A percentile compares a stretch with the other conserved stretches of the same genome.
Evolutionary conservation across 2,329 filamentous ascomycete genomes (phyloP).

Genomic region (Aspergillus sp.): DNA sequence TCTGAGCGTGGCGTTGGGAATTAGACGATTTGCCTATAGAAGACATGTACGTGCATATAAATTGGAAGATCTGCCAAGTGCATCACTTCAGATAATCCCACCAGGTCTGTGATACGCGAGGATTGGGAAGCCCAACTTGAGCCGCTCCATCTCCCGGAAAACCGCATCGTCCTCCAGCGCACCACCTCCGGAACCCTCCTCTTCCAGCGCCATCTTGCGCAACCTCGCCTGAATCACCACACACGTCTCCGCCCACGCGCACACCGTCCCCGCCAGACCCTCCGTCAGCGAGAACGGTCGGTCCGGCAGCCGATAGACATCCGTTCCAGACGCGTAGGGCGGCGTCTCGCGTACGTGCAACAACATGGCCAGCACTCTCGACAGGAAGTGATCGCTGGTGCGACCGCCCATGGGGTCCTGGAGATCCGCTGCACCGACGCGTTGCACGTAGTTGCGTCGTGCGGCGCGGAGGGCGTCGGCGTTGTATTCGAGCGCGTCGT

Average conservation of each 20-base stretch:
- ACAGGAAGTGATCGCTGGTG: conserved; percentile 38
- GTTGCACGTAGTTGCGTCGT: conserved; percentile 21
- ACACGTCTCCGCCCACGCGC: conserved; percentile 43
- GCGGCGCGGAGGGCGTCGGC: conserved; percentile 19
- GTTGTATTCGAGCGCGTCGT: conserved; percentile 37
- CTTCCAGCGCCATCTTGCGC: conserved; percentile 31
- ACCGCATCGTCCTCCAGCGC: conserved; percentile 17
- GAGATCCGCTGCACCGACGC: conserved; percentile 4
- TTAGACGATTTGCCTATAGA: background rate
- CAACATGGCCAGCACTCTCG: conserved; percentile 36
- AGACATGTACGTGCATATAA: too few relatives aligned
- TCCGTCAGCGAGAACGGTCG: conserved; percentile 40
- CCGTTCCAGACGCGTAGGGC: conserved; percentile 27
- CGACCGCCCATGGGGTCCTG: conserved; percentile 15
- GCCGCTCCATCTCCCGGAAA: conserved; percentile 20
- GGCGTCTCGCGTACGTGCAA: conserved; percentile 37
- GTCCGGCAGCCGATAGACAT: conserved; percentile 41
- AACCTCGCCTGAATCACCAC: conserved; percentile 33
- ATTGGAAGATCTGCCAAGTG: too few relatives aligned
- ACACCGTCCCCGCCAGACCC: conserved; percentile 39
- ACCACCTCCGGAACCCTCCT: conserved; percentile 4
- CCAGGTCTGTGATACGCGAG: conserved; percentile 28
- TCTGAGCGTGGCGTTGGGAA: background rate
- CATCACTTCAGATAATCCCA: conserved; percentile 15
- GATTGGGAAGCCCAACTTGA: conserved; percentile 29